Evolutionary conservation across 2,329 filamentous ascomycete species (phyloP), one percentile per base, ranked within the genome.

Genomic region (Beauveria rudraprayagi): DNA sequence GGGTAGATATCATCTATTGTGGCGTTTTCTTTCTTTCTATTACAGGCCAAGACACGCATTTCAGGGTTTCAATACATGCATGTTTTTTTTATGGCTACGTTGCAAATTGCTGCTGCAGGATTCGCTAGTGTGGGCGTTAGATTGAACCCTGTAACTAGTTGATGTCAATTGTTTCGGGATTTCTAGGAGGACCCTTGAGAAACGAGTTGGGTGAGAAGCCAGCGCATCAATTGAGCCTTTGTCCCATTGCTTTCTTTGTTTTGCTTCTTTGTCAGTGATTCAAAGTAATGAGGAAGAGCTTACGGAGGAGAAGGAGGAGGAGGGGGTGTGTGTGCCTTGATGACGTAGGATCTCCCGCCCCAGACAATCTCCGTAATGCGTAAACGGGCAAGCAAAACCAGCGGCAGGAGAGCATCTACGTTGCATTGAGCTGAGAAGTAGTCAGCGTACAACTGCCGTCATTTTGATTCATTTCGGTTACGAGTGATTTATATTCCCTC

Each of bases 1-100:
- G 24, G 56, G 22, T 34, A 19, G 26, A 53, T 52, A 59, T 59
- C 40, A 59, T 59, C 56, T 59, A 51, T 37, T 53, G 56, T 59
- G 56, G 56, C 47, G 56, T 59, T 58, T 51, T 52, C 46, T 24
- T 59, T 58, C 24, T 52, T 53, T 34, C 44, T 28, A 22, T 40
- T 48, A 19, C 19, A 40, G 56, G 56, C 56, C 50, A 28, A 9
- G 41, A 26, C 40, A 51, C 8, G n/a, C 56, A 28, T 51, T 10
- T 58, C 16, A 3, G 34, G 46, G 46, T 46, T 41, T 51, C 56
- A 52, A 52, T 53, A 44, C 30, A 51, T 26, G 16, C 22, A 22
- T 22, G 22, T 22, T 22, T 22, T 26, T 47, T 56, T 37, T n/a
- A 52, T 41, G 46, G 56, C 52, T 59, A 59, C 56, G 56, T 59